Base-by-base conservation (phyloP, 2,329 filamentous ascomycete species). In the Setomelanomma holmii region DNA sequence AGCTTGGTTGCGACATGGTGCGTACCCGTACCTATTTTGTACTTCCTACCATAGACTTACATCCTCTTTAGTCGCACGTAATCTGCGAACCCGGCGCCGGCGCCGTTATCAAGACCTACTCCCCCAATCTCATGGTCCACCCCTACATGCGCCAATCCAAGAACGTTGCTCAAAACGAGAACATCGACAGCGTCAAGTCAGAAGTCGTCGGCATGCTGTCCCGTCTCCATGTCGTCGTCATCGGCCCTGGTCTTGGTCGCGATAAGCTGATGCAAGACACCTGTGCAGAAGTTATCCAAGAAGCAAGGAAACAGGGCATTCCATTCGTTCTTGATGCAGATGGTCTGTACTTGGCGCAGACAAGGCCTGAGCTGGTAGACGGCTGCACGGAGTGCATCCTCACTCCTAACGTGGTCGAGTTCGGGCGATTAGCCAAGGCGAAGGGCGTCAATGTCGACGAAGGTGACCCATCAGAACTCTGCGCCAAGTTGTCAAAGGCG, bases 101-200 rank as follows among this genome's bases (percentile, higher is more conserved):
- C 51, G 72, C 80, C 68, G 93, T 97, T 33, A 96, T 99, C 78
- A 99, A 99, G 80, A 91, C 91, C 4, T 99, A 98, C 79, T 97
- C 93, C 17, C 95, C 95, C 2, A 97, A 98, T 74, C 82, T 99
- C 22, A 99, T 99, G 93, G 95, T 99, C 10, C 95, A 98, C 75
- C 95, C 95, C 1, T 85, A 97, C 62, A 93, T 99, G 86, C 89
- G 91, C 23, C 91, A 95, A 75, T 85, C 86, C 40, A 82, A 84
- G 62, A 81, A 85, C 63, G 77, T 84, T 46, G 73, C 77, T 20
- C 74, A 79, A 42, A 76, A 80, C 46, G 84, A 88, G 49, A 79
- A 79, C 11, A 81, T 85, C 61, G 82, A 89, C 1, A 80, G 79
- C 47, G 82, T 96, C 41, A 85, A 90, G 7, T 76, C 82, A 20